Base-by-base conservation (phyloP, 2,329 filamentous ascomycete genomes). In the Geosmithia flava region DNA sequence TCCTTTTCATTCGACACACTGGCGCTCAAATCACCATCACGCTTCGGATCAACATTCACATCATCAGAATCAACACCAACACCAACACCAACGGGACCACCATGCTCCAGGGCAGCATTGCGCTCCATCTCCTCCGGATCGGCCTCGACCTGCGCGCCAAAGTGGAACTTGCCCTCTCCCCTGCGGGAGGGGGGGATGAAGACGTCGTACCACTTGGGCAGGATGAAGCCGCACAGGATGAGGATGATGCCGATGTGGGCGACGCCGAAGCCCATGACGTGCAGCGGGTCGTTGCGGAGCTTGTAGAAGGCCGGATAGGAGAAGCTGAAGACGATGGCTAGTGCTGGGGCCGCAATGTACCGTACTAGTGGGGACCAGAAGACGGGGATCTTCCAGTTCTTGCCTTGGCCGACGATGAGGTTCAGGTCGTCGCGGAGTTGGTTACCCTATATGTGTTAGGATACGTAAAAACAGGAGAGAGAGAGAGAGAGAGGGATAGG, bases 341-440 rank as follows among this genome's bases (percentile, higher is more conserved):
- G 62, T 17, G 73, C 66, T 0, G 72, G 74, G 0, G 66, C 71
- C 15, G 68, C 68, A 37, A 75, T 54, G 51, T 75, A 76, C 19
- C 72, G 71, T 0, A 75, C 58, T 0, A 79, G 60, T 1, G 70
- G 57, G 0, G 70, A 69, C 62, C 74, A 73, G 56, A 76, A 72
- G 2, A 47, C 50, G 1, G 76, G 75, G 20, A 80, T 76, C 3
- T 58, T 68, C 76, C 75, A 79, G 59, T 80, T 79, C 39, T 69
- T 71, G 46, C 72, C 74, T 3, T 62, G 63, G 8, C 71, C 74
- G 20, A 80, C 68, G 29, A 76, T 70, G 3, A 68, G 55, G 51
- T 79, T 79, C 20, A 79, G 67, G 53, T 79, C 75, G 23, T 67
- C 68, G 33, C 70, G 66, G 19, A 80, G 66, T 63, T 78, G 76